Percentiles rank a stretch among this genome's conserved stretches.
These are phyloP conservation scores for Aspergillus uvarum DNA, from an alignment of 2,329 filamentous ascomycete species.

Conservation along the genomic window DNA sequence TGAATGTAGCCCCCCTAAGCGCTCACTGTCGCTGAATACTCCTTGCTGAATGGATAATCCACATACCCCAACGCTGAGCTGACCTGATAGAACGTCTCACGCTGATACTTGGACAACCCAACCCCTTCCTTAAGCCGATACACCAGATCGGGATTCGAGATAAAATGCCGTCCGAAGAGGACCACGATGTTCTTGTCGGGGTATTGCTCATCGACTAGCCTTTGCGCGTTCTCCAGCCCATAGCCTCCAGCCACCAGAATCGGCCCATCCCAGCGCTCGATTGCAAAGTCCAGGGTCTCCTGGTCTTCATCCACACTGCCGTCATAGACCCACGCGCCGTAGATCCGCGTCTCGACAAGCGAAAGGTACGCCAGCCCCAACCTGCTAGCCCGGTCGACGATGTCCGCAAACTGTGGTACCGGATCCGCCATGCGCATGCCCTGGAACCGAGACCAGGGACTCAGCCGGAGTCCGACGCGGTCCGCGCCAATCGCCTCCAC, in stretches of 20 bases:
- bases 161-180: slow-evolving; percentile 35
- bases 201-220: slow-evolving; percentile 30
- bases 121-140: slow-evolving; percentile 37
- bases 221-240: slow-evolving; percentile 36
- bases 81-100: slow-evolving; percentile 38
- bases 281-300: slow-evolving; percentile 45
- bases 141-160: slow-evolving; percentile 43
- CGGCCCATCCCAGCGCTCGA: slow-evolving; percentile 42
- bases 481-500: slow-evolving; percentile 43
- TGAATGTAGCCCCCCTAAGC: not conserved
- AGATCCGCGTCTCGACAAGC: not conserved
- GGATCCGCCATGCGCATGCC: slow-evolving; percentile 59
- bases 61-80: slow-evolving; percentile 34
- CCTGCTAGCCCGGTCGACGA: not conserved
- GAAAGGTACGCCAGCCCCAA: slow-evolving; percentile 53
- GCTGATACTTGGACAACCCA: slow-evolving; percentile 36
- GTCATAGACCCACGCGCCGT: not conserved
- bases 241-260: slow-evolving; percentile 52
- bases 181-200: slow-evolving; percentile 27
- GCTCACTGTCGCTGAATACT: not conserved
- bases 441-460: slow-evolving; percentile 33
- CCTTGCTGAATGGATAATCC: not conserved
- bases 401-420: slow-evolving; percentile 56
- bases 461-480: slow-evolving; percentile 44
- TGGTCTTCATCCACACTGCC: slow-evolving; percentile 44